Conservation (phyloP, 805 yeast genomes). For the Yamadazyma ubonensis region DNA sequence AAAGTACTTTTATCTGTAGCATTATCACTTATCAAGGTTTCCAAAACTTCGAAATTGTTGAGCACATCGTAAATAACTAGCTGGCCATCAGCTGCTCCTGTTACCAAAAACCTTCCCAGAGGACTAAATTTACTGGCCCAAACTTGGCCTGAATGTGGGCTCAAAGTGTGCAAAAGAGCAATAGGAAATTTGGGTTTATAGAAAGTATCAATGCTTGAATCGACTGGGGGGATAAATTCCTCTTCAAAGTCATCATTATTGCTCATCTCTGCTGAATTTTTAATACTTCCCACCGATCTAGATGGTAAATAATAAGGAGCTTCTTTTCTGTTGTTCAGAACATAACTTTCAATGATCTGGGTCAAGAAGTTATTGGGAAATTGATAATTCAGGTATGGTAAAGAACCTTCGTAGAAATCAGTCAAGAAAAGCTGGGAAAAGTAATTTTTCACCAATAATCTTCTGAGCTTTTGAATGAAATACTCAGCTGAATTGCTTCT, state of each 20-base stretch:
- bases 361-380: slow-evolving; percentile 24
- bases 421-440: slow-evolving; percentile 12
- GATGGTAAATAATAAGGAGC: slow-evolving; percentile 31
- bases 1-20: slow-evolving; percentile 28
- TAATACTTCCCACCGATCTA: slow-evolving; percentile 12
- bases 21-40: slow-evolving; percentile 29
- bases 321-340: slow-evolving; percentile 7
- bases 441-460: slow-evolving; percentile 7
- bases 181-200: slow-evolving; percentile 45
- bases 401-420: slow-evolving; percentile 16
- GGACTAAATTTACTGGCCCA: slow-evolving; percentile 83
- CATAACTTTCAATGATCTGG: slow-evolving; percentile 21
- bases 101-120: slow-evolving; percentile 71
- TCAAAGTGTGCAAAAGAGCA: slow-evolving; percentile 44
- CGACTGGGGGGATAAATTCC: slow-evolving; percentile 17
- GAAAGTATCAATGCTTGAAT: slow-evolving; percentile 13
- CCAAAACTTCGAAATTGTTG: slow-evolving; percentile 35
- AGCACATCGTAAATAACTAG: slow-evolving; percentile 65
- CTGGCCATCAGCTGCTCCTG: slow-evolving; percentile 68
- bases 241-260: slow-evolving; percentile 5
- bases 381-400: slow-evolving; percentile 15
- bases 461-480: slow-evolving; percentile 10
- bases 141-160: slow-evolving; percentile 67
- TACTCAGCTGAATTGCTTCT: slow-evolving; percentile 10
- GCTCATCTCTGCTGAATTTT: background rate